Conservation (phyloP, 1,139 yeast genomes). For the Blastobotrys apis region DNA sequence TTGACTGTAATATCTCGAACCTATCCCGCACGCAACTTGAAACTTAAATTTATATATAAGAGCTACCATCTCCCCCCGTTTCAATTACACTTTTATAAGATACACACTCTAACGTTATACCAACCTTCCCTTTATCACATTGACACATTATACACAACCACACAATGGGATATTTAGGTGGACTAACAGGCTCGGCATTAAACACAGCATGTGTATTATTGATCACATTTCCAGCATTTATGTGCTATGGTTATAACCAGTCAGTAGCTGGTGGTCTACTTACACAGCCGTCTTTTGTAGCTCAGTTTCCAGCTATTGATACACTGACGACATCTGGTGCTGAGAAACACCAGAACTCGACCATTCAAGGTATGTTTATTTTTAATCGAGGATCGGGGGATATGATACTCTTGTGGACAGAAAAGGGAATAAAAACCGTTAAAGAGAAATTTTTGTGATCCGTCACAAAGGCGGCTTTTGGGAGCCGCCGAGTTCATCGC, state of each 20-base stretch:
- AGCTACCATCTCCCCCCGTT: background rate
- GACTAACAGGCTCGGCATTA: conserved; percentile 13
- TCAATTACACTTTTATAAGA: background rate
- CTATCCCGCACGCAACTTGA: background rate
- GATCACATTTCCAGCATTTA: conserved; percentile 20
- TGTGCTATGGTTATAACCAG: conserved; percentile 45
- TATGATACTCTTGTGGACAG: background rate
- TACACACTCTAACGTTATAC: background rate
- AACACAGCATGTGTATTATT: conserved; percentile 11
- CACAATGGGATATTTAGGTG: conserved; percentile 11
- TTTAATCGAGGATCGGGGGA: background rate
- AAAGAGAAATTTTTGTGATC: too few relatives aligned
- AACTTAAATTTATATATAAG: background rate
- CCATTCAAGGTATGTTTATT: conserved; percentile 23
- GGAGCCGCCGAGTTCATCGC: too few relatives aligned
- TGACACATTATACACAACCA: background rate
- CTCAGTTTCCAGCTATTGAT: conserved; percentile 42
- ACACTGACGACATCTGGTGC: conserved; percentile 21
- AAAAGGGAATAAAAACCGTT: background rate
- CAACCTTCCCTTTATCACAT: background rate
- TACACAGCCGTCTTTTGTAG: conserved; percentile 39
- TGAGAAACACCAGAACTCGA: conserved; percentile 18
- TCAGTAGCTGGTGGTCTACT: conserved; percentile 48
- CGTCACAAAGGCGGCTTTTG: background rate
- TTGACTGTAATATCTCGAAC: background rate